Conservation (phyloP, 1,139 yeast species). For the Blastobotrys buckinghamii region DNA sequence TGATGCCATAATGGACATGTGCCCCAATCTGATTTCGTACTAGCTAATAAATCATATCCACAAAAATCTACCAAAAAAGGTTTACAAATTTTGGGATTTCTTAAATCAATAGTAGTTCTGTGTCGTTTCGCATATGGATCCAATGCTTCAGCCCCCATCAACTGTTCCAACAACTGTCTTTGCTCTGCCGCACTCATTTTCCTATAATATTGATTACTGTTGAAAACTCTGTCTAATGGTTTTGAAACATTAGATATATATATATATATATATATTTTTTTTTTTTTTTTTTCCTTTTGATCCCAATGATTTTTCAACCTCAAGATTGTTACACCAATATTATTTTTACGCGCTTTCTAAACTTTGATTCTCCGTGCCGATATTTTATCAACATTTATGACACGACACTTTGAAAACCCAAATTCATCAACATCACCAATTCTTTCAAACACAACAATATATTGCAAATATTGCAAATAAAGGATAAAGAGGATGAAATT, state of each 20-base stretch:
- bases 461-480: no score
- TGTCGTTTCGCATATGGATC: constrained; percentile 27
- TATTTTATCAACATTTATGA: no score
- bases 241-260: no score
- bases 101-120: constrained; percentile 37
- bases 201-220: background rate
- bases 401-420: no score
- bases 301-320: background rate
- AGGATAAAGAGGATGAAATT: background rate
- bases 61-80: constrained; percentile 82
- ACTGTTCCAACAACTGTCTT: constrained; percentile 66
- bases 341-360: no score
- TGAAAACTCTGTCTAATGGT: no score
- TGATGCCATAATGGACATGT: constrained; percentile 72
- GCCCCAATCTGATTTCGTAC: constrained; percentile 82
- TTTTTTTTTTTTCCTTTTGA: no score
- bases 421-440: background rate
- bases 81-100: constrained; percentile 69
- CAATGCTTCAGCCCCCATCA: constrained; percentile 61
- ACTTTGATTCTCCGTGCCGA: no score
- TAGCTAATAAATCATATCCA: constrained; percentile 76
- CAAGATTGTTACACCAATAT: no score
- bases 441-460: background rate
- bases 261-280: no score
- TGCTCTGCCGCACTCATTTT: constrained; percentile 54